These are phyloP conservation scores for Cicer yamashitae DNA, from an alignment of 306 rosid genomes.

Conservation along the genomic window DNA sequence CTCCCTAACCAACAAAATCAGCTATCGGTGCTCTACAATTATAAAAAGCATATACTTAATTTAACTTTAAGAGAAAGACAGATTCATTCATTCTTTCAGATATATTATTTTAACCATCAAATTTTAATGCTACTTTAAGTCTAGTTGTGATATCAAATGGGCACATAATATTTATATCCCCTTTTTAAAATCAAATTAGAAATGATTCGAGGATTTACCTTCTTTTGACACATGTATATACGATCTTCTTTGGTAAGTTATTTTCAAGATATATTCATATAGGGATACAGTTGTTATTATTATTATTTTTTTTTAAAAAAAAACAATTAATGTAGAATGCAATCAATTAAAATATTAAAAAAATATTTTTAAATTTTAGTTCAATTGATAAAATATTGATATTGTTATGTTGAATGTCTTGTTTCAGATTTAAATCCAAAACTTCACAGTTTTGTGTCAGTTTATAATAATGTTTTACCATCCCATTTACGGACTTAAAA, in stretches of 20 bases:
- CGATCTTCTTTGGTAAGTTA: slow-evolving; percentile 13
- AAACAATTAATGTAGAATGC: too few relatives aligned
- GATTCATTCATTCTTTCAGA: slow-evolving; percentile 45
- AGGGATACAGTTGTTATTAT: slow-evolving; percentile 41
- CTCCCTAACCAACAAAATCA: slow-evolving; percentile 50
- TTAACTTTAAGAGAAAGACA: slow-evolving; percentile 39
- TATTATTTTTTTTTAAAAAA: slow-evolving; percentile 13
- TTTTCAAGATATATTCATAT: slow-evolving; percentile 31
- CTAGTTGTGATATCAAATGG: slow-evolving; percentile 47
- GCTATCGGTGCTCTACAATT: slow-evolving; percentile 41
- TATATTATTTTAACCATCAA: slow-evolving; percentile 31
- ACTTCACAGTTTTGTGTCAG: too few relatives aligned
- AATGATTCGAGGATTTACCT: slow-evolving; percentile 32
- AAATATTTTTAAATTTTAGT: too few relatives aligned
- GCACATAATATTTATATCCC: not conserved
- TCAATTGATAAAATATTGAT: too few relatives aligned
- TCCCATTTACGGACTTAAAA: too few relatives aligned
- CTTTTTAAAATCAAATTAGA: slow-evolving; percentile 11
- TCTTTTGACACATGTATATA: slow-evolving; percentile 49
- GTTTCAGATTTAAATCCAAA: too few relatives aligned
- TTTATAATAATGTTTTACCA: too few relatives aligned
- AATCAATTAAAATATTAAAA: not conserved
- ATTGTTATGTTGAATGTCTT: too few relatives aligned
- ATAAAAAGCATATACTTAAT: slow-evolving; percentile 3
- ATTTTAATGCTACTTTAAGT: slow-evolving; percentile 32